A percentile compares a stretch with the other conserved stretches of the same genome.
phyloP scores from a whole-genome alignment of 1,139 yeast species.

The Entelexis sorbosivorans region DNA sequence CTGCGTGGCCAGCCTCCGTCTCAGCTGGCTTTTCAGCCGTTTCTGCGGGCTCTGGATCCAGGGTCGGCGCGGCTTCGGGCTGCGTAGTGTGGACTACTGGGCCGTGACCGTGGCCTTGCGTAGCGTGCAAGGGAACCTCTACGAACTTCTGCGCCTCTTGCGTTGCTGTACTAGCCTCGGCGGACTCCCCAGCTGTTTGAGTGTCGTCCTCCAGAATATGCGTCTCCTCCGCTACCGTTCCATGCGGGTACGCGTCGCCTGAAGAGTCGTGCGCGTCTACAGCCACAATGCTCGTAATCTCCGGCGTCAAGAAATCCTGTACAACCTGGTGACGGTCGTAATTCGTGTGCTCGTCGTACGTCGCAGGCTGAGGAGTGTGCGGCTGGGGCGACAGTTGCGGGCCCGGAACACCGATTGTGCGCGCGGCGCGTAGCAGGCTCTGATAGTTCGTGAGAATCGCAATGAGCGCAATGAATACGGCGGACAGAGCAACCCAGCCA shows the following conservation, averaged over 20 bases:
- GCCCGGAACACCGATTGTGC: not conserved
- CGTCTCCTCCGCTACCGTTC: not conserved
- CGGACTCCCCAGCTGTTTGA: not conserved
- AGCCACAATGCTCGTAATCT: not conserved
- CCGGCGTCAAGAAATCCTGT: not conserved
- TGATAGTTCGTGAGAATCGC: slow-evolving; percentile 6
- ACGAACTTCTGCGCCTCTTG: slow-evolving; percentile 1
- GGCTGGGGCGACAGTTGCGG: not conserved
- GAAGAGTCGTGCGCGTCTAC: not conserved
- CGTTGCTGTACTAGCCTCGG: not conserved
- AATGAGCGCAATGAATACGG: slow-evolving; percentile 12
- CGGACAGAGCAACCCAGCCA: slow-evolving; percentile 19
- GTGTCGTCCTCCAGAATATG: not conserved
- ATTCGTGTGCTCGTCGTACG: not conserved
- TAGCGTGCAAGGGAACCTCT: slow-evolving; percentile 5
- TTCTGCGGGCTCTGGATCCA: not conserved
- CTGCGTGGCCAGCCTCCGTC: not conserved
- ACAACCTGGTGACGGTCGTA: not conserved
- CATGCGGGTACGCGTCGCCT: not conserved
- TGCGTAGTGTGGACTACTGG: slow-evolving; percentile 11
- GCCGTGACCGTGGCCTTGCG: slow-evolving; percentile 11
- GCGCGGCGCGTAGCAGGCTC: not conserved
- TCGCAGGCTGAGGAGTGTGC: too few species aligned
- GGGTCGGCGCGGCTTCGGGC: slow-evolving; percentile 4
- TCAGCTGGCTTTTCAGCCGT: not conserved